Evolutionary conservation across 2,329 filamentous ascomycete species (phyloP).

Genomic region (Byssothecium circinans): DNA sequence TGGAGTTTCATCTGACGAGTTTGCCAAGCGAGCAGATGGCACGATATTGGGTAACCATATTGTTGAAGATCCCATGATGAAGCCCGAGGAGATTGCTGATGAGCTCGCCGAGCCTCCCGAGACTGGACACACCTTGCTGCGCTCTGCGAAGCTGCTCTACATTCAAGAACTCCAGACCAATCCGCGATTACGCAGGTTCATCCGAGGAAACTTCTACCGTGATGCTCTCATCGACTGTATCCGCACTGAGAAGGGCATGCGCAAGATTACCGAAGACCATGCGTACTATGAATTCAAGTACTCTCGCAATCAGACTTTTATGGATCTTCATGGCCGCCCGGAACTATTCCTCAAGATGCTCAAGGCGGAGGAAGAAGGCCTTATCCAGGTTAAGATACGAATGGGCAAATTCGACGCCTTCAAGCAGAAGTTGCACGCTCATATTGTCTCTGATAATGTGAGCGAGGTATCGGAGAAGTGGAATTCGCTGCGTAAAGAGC

Average conservation of each 20-base stretch:
- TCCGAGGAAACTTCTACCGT: constrained; percentile 81
- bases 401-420: constrained; percentile 78
- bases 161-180: constrained; percentile 87
- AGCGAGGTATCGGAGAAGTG: constrained; percentile 93
- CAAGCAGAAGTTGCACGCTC: constrained; percentile 72
- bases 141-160: constrained; percentile 82
- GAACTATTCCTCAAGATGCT: constrained; percentile 97
- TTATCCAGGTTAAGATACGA: constrained; percentile 81
- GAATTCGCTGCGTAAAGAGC: constrained; percentile 85
- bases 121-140: constrained; percentile 74
- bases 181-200: constrained; percentile 84
- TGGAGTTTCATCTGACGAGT: constrained; percentile 83
- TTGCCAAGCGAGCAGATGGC: constrained; percentile 82
- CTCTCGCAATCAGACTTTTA: constrained; percentile 82
- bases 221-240: constrained; percentile 83
- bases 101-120: constrained; percentile 53
- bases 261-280: constrained; percentile 91
- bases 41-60: constrained; percentile 65
- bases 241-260: constrained; percentile 90
- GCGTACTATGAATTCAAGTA: constrained; percentile 99
- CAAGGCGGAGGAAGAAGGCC: constrained; percentile 90
- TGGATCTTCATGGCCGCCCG: constrained; percentile 77
- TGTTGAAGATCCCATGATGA: constrained; percentile 78
- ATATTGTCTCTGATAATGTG: constrained; percentile 93
- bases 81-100: constrained; percentile 86